phyloP scores from a whole-genome alignment of 2,329 filamentous ascomycete species.

The Penicillium sp. region DNA sequence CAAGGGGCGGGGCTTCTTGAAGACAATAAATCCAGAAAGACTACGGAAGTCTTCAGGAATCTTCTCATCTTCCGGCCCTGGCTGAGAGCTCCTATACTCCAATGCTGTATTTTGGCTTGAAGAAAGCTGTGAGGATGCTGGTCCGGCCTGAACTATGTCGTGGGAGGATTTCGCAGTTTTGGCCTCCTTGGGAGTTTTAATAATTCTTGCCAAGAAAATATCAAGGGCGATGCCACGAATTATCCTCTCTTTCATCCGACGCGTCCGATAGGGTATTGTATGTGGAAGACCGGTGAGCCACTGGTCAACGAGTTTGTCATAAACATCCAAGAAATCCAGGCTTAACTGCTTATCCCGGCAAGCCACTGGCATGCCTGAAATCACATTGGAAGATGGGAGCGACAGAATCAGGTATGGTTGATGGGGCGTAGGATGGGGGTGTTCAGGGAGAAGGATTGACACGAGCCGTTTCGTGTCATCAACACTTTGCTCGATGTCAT shows the following conservation, averaged over 20 bases:
- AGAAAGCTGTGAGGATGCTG: constrained; percentile 10
- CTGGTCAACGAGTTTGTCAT: constrained; percentile 37
- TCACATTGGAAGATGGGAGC: constrained; percentile 11
- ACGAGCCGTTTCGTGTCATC: constrained; percentile 30
- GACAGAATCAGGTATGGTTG: constrained; percentile 23
- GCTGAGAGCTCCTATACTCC: neutral
- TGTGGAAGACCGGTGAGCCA: constrained; percentile 37
- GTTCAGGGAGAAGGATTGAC: constrained; percentile 12
- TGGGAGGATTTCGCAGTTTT: neutral
- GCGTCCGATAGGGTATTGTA: constrained; percentile 35
- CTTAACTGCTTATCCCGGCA: constrained; percentile 2
- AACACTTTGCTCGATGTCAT: constrained; percentile 39
- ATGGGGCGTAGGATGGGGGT: constrained; percentile 2
- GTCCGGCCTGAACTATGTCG: neutral
- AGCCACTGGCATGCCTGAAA: constrained; percentile 10
- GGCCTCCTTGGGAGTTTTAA: constrained; percentile 15
- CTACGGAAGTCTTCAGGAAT: constrained; percentile 12
- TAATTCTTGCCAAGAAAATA: constrained; percentile 36
- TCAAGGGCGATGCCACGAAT: constrained; percentile 39
- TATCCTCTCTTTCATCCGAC: constrained; percentile 39
- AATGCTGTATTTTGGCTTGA: constrained; percentile 1
- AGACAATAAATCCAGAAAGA: constrained; percentile 32
- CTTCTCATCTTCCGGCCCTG: neutral
- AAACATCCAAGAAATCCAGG: constrained; percentile 28
- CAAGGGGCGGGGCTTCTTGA: constrained; percentile 19